Base-by-base conservation (phyloP, 108 stramenopile genomes). In the Cyclotella sp. region DNA sequence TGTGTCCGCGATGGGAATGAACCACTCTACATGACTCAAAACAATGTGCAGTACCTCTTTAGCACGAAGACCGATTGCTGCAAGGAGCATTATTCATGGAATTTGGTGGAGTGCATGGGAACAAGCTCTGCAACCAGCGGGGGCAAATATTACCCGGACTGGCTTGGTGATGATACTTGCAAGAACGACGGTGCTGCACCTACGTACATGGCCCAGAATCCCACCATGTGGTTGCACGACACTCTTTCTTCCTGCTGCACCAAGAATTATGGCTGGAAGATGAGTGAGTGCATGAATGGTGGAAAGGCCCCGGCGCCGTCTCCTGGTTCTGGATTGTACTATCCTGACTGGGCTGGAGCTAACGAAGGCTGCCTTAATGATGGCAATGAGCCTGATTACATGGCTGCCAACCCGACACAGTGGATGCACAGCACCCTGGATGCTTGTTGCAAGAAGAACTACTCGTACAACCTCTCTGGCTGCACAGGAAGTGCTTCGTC, bases 111-210 rank as follows among this genome's bases (percentile, higher is more conserved):
- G 26, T 65, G 64, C 24, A 65, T 65, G 64, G 64, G 64, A 6
- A 34, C 61, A 11, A 30, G n/a, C 4, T 14, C 34, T 16, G 15
- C 61, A 4, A 62, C 29, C 12, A 62, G 61, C 21, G 63, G 63
- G 0, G 13, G 3, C 8, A 64, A 46, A 12, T 64, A 46, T 13
- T 64, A 64, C 21, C 45, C 63, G 0, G 63, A 64, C 28, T 64
- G 63, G 63, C 26, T 27, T 3, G 63, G 63, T 24, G 63, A 45
- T 26, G 63, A 64, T 46, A 64, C 63, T 0, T 64, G 63, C 26
- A 64, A 64, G 45, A 64, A 64, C 45, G 63, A 64, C 22, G 63
- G 63, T 21, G 9, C n/a, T 22, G 63, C 63, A 0, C 63, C 63
- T 0, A 44, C 63, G 1, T 64, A 64, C 45, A 64, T 64, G 63